Evolutionary conservation across 2,329 filamentous ascomycete genomes (phyloP), one percentile per base, ranked within the genome.

Genomic region (Anisogramma anomala): DNA sequence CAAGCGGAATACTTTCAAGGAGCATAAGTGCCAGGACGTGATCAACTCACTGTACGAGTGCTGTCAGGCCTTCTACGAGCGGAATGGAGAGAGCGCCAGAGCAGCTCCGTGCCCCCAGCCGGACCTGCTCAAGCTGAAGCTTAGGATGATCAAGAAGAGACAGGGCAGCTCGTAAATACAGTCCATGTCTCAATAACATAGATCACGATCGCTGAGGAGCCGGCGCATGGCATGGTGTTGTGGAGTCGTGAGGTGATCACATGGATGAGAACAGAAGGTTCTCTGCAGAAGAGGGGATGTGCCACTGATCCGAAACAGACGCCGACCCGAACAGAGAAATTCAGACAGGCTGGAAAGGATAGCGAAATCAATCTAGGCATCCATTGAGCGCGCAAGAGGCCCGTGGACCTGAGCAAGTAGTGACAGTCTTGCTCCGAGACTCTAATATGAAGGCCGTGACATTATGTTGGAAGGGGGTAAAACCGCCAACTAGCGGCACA

Each of bases 331-430:
- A 64, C 39, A 45, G 49, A 53, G 48, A 52, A 67, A 58, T 58
- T 74, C 67, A 71, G 79, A 77, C 22, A 65, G 79, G 83, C 78
- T 71, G 70, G 65, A 69, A 74, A 68, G 79, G 75, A 74, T 74
- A 82, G 77, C 75, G 79, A 71, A 69, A 76, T 41, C 69, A 60
- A 83, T 84, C 93, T 85, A 82, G 89, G 83, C 84, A 72, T 84
- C 87, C 85, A 80, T 88, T 76, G 87, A 98, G 91, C 91, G 85
- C 89, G 88, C 84, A 69, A 69, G 82, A 88, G 84, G 74, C 81
- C 75, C 71, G 63, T 63, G 71, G 79, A 81, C 76, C 85, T 93
- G 84, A 85, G 84, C 79, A 87, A 86, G 83, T 76, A 96, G 74
- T 85, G 84, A 88, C 60, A 60, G 63, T 77, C 83, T 78, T 84